A percentile compares a stretch with the other conserved stretches of the same genome.
Evolutionary conservation across 768 basidiomycete species (phyloP).

Genomic region (Gelatoporia subvermispora): DNA sequence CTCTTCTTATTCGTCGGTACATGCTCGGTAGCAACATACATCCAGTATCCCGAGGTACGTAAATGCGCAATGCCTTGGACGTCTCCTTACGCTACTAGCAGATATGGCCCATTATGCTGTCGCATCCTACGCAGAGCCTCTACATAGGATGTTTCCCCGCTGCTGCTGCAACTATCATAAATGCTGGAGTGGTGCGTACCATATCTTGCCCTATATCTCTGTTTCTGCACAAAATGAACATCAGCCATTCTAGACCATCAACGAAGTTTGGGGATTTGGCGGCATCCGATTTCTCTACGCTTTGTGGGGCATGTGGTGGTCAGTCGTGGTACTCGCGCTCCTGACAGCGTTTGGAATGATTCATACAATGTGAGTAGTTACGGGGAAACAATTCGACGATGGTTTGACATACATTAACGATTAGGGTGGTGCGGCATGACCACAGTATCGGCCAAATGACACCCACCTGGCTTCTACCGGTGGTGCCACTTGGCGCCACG

Average conservation of each 20-base stretch:
- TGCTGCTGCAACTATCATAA: conserved; percentile 41
- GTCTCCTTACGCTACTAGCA: neutral
- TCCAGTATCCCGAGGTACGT: conserved; percentile 26
- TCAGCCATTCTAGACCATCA: conserved; percentile 23
- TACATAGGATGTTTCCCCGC: conserved; percentile 41
- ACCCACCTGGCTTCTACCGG: conserved; percentile 46
- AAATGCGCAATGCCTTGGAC: neutral
- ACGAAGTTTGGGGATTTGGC: conserved; percentile 34
- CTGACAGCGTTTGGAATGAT: conserved; percentile 44
- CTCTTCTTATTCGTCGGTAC: conserved; percentile 31
- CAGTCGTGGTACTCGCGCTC: conserved; percentile 37
- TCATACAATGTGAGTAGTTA: conserved; percentile 39
- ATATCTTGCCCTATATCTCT: too few relatives aligned
- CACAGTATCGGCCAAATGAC: conserved; percentile 37
- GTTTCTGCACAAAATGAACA: too few relatives aligned
- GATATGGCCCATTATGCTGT: conserved; percentile 28
- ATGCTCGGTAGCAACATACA: conserved; percentile 28
- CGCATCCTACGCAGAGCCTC: conserved; percentile 38
- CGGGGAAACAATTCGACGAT: neutral
- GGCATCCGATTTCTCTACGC: conserved; percentile 32
- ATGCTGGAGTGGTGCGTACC: conserved; percentile 32
- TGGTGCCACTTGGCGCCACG: conserved; percentile 50
- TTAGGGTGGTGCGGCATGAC: conserved; percentile 39
- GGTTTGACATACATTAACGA: neutral
- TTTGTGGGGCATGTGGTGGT: conserved; percentile 50